Conservation (phyloP, 1,284 basidiomycete genomes). For the Trichosporon sp. region DNA sequence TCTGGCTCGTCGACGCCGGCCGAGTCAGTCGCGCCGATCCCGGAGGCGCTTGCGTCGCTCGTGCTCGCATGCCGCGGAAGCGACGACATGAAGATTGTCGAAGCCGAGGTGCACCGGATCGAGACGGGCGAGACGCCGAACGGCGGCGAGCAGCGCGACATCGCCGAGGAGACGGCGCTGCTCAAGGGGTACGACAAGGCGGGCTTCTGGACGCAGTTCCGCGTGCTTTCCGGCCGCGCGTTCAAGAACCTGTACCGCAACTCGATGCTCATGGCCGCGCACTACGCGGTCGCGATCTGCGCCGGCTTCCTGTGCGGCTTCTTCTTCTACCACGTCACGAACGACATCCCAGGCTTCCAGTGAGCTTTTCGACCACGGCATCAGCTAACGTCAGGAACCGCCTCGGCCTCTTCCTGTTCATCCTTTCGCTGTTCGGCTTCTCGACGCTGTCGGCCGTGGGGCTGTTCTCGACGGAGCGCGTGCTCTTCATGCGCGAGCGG, state of each 20-base stretch:
- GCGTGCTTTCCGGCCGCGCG: constrained; percentile 86
- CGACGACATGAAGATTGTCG: constrained; percentile 61
- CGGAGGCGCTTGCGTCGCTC: constrained; percentile 68
- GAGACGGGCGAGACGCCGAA: constrained; percentile 42
- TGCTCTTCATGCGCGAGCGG: constrained; percentile 95
- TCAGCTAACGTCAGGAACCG: constrained; percentile 40
- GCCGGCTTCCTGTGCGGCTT: constrained; percentile 64
- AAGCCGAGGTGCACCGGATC: constrained; percentile 61
- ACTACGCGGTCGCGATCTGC: constrained; percentile 78
- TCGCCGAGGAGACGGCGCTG: constrained; percentile 59
- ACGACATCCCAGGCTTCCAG: constrained; percentile 94
- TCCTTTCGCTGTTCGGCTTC: constrained; percentile 90
- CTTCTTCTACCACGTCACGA: constrained; percentile 55
- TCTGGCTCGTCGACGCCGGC: constrained; percentile 43
- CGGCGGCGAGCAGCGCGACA: constrained; percentile 31
- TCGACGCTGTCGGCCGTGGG: constrained; percentile 88
- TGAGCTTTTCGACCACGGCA: constrained; percentile 36
- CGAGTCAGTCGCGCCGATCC: constrained; percentile 48
- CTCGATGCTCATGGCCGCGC: constrained; percentile 81
- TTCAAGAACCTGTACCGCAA: constrained; percentile 97
- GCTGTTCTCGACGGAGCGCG: constrained; percentile 86
- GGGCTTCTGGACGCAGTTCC: constrained; percentile 81
- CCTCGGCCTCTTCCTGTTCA: constrained; percentile 90
- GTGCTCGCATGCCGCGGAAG: constrained; percentile 68
- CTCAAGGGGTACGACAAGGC: constrained; percentile 77